phyloP scores from a whole-genome alignment of 1,284 basidiomycete genomes.

The Leucoagaricus sp. region DNA sequence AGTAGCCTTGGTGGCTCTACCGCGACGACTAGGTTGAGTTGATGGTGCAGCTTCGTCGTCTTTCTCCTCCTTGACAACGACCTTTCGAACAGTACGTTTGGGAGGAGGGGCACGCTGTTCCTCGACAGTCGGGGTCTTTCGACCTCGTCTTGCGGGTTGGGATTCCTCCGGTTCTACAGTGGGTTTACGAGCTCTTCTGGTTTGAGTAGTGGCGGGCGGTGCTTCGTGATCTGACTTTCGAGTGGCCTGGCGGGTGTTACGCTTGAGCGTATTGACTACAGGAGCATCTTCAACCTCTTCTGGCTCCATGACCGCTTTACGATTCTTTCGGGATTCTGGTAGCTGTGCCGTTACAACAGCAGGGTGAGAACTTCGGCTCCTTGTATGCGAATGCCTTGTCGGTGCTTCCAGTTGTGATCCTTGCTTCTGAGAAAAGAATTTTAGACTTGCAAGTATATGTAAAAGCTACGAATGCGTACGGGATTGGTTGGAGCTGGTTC shows the following conservation, averaged over 20 bases:
- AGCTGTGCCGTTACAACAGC: not conserved
- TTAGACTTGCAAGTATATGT: not conserved
- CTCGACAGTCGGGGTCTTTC: conserved; percentile 20
- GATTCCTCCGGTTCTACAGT: conserved; percentile 20
- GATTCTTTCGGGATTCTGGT: not conserved
- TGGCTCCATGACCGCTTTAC: conserved; percentile 14
- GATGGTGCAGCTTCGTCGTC: not conserved
- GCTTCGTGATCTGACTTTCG: not conserved
- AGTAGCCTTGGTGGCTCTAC: conserved; percentile 1
- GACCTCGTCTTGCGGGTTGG: conserved; percentile 21
- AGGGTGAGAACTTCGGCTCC: conserved; percentile 24
- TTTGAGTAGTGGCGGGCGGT: conserved; percentile 2
- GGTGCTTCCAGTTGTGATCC: not conserved
- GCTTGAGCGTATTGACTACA: not conserved
- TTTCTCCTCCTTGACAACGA: conserved; percentile 8
- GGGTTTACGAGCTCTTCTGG: conserved; percentile 16
- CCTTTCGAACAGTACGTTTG: conserved; percentile 24
- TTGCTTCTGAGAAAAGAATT: not conserved
- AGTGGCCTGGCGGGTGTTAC: not conserved
- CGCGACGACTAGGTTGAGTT: conserved; percentile 2
- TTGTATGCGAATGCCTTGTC: conserved; percentile 9
- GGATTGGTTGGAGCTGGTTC: not conserved
- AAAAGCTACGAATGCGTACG: not conserved
- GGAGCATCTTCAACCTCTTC: conserved; percentile 19
- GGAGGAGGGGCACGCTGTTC: conserved; percentile 20